Percentiles rank a stretch among this genome's conserved stretches.
These are phyloP conservation scores for Globisporangium cylindrosporum DNA, from an alignment of 352 stramenopile species.

Conservation along the genomic window DNA sequence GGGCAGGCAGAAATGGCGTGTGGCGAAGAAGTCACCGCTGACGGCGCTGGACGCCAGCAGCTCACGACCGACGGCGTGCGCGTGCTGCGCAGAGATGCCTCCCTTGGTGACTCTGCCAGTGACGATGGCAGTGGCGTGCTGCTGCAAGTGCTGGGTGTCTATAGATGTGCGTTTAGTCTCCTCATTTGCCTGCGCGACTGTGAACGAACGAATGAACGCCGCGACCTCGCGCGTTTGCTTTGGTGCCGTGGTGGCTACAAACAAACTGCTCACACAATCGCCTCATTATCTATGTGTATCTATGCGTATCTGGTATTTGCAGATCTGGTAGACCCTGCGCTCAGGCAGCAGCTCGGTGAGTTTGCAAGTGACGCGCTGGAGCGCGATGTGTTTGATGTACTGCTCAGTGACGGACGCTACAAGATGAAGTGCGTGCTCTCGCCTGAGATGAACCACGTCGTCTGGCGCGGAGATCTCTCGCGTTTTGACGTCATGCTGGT, in stretches of 20 bases:
- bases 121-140: conserved; percentile 10
- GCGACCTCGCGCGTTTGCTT: too few relatives aligned
- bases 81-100: conserved; percentile 23
- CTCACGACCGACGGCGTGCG: conserved; percentile 43
- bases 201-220: neutral
- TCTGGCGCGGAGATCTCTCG: conserved; percentile 36
- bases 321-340: conserved; percentile 53
- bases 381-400: conserved; percentile 53
- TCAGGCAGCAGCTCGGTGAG: conserved; percentile 30
- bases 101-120: neutral
- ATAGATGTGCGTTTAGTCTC: conserved; percentile 38
- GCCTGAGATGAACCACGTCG: conserved; percentile 31
- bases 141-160: conserved; percentile 54
- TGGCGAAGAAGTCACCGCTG: neutral
- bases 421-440: conserved; percentile 49
- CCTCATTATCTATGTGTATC: neutral
- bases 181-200: neutral
- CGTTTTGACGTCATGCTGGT: conserved; percentile 35
- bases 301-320: neutral
- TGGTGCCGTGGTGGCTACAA: neutral
- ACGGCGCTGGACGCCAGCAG: neutral
- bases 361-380: conserved; percentile 13
- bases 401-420: conserved; percentile 52
- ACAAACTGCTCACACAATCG: neutral
- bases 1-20: neutral